Percentiles rank a stretch among this genome's conserved stretches.
These are phyloP conservation scores for Termitomyces sp. DNA, from an alignment of 768 basidiomycete species.

Conservation along the genomic window DNA sequence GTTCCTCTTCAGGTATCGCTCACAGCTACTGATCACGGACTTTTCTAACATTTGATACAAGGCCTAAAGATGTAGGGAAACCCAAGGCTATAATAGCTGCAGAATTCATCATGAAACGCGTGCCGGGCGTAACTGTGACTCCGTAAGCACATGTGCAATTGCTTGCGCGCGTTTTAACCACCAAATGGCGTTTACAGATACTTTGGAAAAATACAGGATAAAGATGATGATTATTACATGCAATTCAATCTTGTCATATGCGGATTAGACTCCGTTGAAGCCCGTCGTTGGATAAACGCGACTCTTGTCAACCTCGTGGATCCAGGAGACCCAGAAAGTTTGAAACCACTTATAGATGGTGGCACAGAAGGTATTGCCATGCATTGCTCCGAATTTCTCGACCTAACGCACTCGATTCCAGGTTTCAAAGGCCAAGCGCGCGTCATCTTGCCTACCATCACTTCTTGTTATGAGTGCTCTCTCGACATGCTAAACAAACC, in stretches of 20 bases:
- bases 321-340: slow-evolving; percentile 82
- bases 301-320: slow-evolving; percentile 95
- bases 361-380: slow-evolving; percentile 82
- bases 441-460: slow-evolving; percentile 91
- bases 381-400: neutral
- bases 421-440: slow-evolving; percentile 99
- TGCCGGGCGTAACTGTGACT: slow-evolving; percentile 93
- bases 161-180: neutral
- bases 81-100: slow-evolving; percentile 94
- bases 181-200: slow-evolving; percentile 45
- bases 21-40: neutral
- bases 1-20: slow-evolving; percentile 85
- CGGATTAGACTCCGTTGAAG: slow-evolving; percentile 95
- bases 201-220: slow-evolving; percentile 97
- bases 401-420: slow-evolving; percentile 22
- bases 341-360: slow-evolving; percentile 97
- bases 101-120: slow-evolving; percentile 94
- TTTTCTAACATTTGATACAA: slow-evolving; percentile 22
- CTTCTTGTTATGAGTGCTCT: slow-evolving; percentile 97
- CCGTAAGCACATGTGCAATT: slow-evolving; percentile 55
- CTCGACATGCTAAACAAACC: slow-evolving; percentile 98
- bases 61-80: slow-evolving; percentile 86
- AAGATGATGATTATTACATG: slow-evolving; percentile 90
- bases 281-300: slow-evolving; percentile 97
- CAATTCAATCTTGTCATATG: slow-evolving; percentile 97